These are phyloP conservation scores for Irpex sp. DNA, from an alignment of 1,284 basidiomycete genomes.

Conservation along the genomic window DNA sequence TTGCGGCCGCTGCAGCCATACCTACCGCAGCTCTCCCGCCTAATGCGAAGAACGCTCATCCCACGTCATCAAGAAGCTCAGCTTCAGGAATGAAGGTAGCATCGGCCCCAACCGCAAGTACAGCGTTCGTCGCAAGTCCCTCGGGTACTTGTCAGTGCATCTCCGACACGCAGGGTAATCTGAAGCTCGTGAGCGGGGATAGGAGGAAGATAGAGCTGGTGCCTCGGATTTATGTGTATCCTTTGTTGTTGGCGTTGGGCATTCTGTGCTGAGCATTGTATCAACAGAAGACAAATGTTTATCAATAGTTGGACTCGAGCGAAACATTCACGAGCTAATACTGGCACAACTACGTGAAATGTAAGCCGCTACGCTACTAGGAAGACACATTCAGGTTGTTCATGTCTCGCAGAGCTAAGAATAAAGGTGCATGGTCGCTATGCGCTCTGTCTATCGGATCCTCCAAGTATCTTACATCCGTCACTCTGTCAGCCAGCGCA, in stretches of 20 bases:
- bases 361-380: neutral
- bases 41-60: conserved; percentile 5
- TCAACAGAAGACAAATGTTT: neutral
- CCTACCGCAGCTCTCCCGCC: conserved; percentile 6
- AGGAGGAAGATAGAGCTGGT: neutral
- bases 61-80: neutral
- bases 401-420: conserved; percentile 19
- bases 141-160: neutral
- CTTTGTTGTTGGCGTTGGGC: neutral
- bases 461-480: conserved; percentile 20
- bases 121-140: neutral
- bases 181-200: conserved; percentile 7
- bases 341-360: neutral
- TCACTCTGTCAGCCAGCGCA: conserved; percentile 14
- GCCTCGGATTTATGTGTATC: neutral
- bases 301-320: neutral
- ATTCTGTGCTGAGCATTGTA: neutral
- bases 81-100: neutral
- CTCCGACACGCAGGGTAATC: neutral
- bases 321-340: neutral
- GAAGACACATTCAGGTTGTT: neutral
- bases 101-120: neutral
- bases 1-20: neutral
- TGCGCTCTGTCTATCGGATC: conserved; percentile 22
- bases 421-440: conserved; percentile 24